Conservation (phyloP, 192 early-diverging fungal species). For the Coemansia sp. region DNA sequence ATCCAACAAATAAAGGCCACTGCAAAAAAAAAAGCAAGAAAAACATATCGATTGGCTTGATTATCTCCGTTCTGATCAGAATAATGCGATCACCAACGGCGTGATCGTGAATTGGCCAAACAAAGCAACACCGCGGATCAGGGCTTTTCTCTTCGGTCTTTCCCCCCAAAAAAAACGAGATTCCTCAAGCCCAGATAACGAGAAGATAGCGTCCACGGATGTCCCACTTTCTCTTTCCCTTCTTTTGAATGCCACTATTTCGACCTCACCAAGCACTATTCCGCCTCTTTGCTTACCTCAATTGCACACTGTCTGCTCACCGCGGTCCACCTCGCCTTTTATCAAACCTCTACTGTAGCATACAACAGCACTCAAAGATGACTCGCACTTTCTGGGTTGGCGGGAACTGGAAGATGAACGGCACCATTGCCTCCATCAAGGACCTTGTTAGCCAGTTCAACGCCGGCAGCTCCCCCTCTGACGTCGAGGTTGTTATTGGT, state of each 20-base stretch:
- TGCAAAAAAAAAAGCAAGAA: neutral
- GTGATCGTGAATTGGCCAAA: neutral
- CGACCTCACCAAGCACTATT: neutral
- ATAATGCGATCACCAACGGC: too few species aligned
- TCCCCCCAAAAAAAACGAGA: too few species aligned
- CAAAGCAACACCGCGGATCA: neutral
- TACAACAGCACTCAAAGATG: constrained; percentile 14
- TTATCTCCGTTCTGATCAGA: neutral
- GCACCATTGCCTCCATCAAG: constrained; percentile 72
- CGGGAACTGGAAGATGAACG: constrained; percentile 99
- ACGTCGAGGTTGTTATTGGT: constrained; percentile 94
- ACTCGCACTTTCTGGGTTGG: constrained; percentile 87
- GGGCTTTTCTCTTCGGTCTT: neutral
- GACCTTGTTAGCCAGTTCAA: constrained; percentile 79
- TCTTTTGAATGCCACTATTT: neutral
- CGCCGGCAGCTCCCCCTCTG: constrained; percentile 60
- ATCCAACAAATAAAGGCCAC: too few species aligned
- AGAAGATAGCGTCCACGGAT: too few species aligned
- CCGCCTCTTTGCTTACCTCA: neutral
- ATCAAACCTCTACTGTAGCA: neutral
- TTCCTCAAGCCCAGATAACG: too few species aligned
- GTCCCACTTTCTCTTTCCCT: neutral
- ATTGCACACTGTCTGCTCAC: neutral
- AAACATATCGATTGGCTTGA: neutral
- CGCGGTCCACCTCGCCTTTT: neutral